Evolutionary conservation across 2,329 filamentous ascomycete species (phyloP).

Genomic region (Hansfordia pulvinata): DNA sequence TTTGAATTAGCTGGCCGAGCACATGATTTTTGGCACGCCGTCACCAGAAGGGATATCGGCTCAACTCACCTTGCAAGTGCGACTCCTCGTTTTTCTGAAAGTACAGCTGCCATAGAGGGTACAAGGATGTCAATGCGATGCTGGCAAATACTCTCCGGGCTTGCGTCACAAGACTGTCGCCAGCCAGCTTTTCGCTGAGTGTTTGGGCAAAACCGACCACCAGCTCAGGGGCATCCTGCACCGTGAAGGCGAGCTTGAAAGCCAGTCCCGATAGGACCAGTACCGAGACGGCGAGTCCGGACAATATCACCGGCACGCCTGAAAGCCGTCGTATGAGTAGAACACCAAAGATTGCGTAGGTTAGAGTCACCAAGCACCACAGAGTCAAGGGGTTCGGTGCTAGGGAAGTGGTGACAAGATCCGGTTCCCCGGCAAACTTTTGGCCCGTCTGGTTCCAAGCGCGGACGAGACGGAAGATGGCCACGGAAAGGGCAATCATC

Average conservation of each 20-base stretch:
- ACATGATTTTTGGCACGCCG: too few species aligned
- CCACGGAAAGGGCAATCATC: constrained; percentile 33
- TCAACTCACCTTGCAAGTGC: constrained; percentile 12
- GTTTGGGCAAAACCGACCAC: constrained; percentile 32
- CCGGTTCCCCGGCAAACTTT: constrained; percentile 82
- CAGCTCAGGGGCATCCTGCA: constrained; percentile 77
- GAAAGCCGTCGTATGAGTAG: constrained; percentile 27
- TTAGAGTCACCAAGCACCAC: constrained; percentile 58
- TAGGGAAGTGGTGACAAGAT: constrained; percentile 66
- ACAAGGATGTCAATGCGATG: constrained; percentile 22
- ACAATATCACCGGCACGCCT: constrained; percentile 24
- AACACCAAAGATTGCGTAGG: constrained; percentile 50
- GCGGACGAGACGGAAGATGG: constrained; percentile 51
- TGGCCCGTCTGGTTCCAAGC: constrained; percentile 97
- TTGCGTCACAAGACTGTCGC: constrained; percentile 29
- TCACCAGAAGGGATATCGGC: too few species aligned
- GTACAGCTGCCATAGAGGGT: constrained; percentile 24
- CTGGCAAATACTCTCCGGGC: constrained; percentile 37
- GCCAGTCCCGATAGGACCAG: constrained; percentile 45
- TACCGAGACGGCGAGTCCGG: constrained; percentile 24
- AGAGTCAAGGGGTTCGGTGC: constrained; percentile 49
- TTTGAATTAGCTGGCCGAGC: constrained; percentile 4
- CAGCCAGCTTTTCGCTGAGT: constrained; percentile 25
- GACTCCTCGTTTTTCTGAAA: constrained; percentile 11
- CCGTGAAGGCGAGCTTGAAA: constrained; percentile 86